Evolutionary conservation across 2,329 filamentous ascomycete species (phyloP).

Genomic region (Colletotrichum tropicale): DNA sequence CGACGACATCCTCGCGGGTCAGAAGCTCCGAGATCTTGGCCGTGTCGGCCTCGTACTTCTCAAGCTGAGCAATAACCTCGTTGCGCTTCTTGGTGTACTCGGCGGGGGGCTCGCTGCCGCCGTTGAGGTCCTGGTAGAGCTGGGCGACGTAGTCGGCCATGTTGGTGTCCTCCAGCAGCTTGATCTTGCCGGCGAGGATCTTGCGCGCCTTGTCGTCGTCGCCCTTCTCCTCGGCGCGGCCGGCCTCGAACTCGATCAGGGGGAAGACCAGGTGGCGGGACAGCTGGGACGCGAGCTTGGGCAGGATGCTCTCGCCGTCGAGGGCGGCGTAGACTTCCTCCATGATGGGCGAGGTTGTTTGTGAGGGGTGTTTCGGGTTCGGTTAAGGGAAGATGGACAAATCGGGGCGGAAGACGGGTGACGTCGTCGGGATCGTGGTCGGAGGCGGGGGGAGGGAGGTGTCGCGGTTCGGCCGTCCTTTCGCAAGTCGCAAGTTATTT

Average conservation of each 20-base stretch:
- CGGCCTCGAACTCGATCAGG: slow-evolving; percentile 88
- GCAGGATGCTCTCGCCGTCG: slow-evolving; percentile 64
- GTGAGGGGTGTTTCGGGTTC: background rate
- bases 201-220: slow-evolving; percentile 64
- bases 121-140: slow-evolving; percentile 88
- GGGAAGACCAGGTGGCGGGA: slow-evolving; percentile 97
- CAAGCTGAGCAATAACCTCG: slow-evolving; percentile 82
- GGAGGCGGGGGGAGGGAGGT: slow-evolving; percentile 19
- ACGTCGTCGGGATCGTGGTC: slow-evolving; percentile 25
- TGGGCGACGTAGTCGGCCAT: slow-evolving; percentile 98
- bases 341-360: slow-evolving; percentile 17
- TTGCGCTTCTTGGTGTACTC: slow-evolving; percentile 91
- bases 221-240: slow-evolving; percentile 78
- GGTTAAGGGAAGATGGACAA: background rate
- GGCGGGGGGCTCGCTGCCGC: slow-evolving; percentile 75
- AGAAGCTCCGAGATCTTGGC: slow-evolving; percentile 87
- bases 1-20: slow-evolving; percentile 87
- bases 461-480: slow-evolving; percentile 3
- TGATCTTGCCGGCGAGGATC: slow-evolving; percentile 86
- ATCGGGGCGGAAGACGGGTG: background rate
- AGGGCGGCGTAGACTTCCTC: slow-evolving; percentile 23
- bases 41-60: slow-evolving; percentile 85
- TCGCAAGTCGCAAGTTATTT: slow-evolving; percentile 8
- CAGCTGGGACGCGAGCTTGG: slow-evolving; percentile 88
- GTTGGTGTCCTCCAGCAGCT: slow-evolving; percentile 95